Evolutionary conservation across 2,329 filamentous ascomycete species (phyloP).

Genomic region (Nemania bipapillata): DNA sequence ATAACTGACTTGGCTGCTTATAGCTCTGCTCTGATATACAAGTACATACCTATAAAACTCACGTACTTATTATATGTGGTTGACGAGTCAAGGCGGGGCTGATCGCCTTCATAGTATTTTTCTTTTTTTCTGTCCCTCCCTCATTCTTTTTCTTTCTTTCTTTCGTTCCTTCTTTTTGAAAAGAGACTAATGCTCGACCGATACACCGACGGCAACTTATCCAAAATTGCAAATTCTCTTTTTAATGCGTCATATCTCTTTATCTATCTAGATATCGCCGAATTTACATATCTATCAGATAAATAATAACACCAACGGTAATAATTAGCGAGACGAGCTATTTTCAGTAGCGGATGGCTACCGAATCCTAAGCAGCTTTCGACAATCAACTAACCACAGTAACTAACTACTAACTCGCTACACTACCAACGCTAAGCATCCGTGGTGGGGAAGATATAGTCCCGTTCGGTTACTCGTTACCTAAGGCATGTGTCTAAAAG

Average conservation of each 20-base stretch:
- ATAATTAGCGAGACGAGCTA: slow-evolving; percentile 1
- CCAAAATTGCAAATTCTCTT: neutral
- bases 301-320: neutral
- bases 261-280: neutral
- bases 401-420: too few species aligned
- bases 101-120: neutral
- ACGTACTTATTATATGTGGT: neutral
- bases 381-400: too few species aligned
- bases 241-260: neutral
- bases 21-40: neutral
- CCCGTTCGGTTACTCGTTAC: neutral
- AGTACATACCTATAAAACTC: too few species aligned
- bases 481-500: neutral
- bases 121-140: neutral
- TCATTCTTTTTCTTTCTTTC: neutral
- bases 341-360: neutral
- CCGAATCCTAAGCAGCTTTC: neutral
- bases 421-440: neutral
- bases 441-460: slow-evolving; percentile 5
- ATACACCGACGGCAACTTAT: too few species aligned
- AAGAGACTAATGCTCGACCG: neutral
- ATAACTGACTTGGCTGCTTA: slow-evolving; percentile 3
- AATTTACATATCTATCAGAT: neutral
- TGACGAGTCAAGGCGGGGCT: slow-evolving; percentile 2
- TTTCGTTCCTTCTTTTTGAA: neutral